Evolutionary conservation across 192 early-diverging fungal genomes (phyloP), one percentile per base, ranked within the genome.

Genomic region (Linnemannia hyalina): DNA sequence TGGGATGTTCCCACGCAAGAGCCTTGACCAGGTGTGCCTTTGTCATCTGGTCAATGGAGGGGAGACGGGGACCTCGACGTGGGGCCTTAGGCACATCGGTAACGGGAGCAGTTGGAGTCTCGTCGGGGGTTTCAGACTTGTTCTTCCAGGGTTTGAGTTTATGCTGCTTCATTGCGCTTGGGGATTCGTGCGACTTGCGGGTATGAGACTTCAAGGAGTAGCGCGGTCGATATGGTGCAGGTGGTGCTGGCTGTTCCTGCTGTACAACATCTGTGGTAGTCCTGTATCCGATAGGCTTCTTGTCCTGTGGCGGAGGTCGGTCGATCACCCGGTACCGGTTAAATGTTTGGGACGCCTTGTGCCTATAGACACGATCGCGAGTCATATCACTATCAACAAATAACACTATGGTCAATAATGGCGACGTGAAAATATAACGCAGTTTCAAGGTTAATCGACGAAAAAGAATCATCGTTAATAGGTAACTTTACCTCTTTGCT

Each of bases 1-100:
- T 42, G 18, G 70, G 70, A 16, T 71, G 70, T n/a, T 71, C 38
- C 36, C 42, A 71, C 7, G 70, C 38, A 38, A 71, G 70, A 41
- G 70, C 42, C 20, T 41, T 71, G 10, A 71, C 38, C 18, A 60
- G 55, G 6, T 60, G 22, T 42, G 70, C 38, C 9, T 71, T 41
- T 20, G 40, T 22, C 70, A 38, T 71, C n/a, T 20, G 18, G 22
- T 71, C 70, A 44, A 42, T 23, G 22, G 36, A 6, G 20, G 70
- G 36, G 10, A 71, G 55, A 26, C 55, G 55, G 55, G n/a, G 55
- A 9, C 55, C 55, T 23, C 40, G 70, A n/a, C 70, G 6, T 60
- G 23, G 55, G 23, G 22, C 23, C 55, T 60, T 6, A 23, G 55
- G 23, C 55, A 26, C 23, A 60, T 60, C 23, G 23, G n/a, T 26